Percentiles rank a stretch among this genome's conserved stretches.
These are phyloP conservation scores for Talaromyces proteolyticus DNA, from an alignment of 495 filamentous ascomycete species.

Conservation along the genomic window DNA sequence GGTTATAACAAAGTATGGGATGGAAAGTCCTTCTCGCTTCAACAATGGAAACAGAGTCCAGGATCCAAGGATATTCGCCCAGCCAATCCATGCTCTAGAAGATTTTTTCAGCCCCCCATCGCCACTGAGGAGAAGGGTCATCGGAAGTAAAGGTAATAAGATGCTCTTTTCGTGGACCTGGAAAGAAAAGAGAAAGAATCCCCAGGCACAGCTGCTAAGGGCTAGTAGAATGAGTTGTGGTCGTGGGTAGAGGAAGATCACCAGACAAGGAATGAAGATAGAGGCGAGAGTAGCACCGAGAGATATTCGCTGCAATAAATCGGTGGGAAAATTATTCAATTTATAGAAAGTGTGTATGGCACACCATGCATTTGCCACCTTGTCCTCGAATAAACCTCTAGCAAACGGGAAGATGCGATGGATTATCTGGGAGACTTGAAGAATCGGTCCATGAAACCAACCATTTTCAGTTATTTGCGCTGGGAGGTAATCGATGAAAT, in stretches of 20 bases:
- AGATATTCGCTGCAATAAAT: conserved; percentile 69
- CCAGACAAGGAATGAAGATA: conserved; percentile 69
- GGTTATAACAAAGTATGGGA: conserved; percentile 80
- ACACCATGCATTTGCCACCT: conserved; percentile 98
- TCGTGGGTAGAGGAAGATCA: conserved; percentile 73
- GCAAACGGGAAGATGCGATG: conserved; percentile 94
- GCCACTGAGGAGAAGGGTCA: conserved; percentile 78
- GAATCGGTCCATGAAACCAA: conserved; percentile 61
- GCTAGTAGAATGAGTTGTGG: conserved; percentile 73
- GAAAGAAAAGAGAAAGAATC: conserved; percentile 94
- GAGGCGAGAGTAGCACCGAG: conserved; percentile 67
- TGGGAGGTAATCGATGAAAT: conserved; percentile 53
- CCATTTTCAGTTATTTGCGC: conserved; percentile 55
- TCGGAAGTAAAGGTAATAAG: conserved; percentile 82
- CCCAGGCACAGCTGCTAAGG: conserved; percentile 81
- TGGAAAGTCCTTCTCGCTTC: conserved; percentile 70
- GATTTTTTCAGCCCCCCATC: conserved; percentile 68
- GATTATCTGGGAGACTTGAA: conserved; percentile 74
- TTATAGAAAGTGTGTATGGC: conserved; percentile 84
- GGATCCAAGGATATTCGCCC: conserved; percentile 81
- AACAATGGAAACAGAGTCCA: conserved; percentile 95
- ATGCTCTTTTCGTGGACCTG: conserved; percentile 98
- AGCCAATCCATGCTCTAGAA: conserved; percentile 82
- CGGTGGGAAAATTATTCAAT: conserved; percentile 60
- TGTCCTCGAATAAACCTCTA: conserved; percentile 93